Evolutionary conservation across 2,329 filamentous ascomycete species (phyloP).

Genomic region (Magnaporthiopsis incrustans): DNA sequence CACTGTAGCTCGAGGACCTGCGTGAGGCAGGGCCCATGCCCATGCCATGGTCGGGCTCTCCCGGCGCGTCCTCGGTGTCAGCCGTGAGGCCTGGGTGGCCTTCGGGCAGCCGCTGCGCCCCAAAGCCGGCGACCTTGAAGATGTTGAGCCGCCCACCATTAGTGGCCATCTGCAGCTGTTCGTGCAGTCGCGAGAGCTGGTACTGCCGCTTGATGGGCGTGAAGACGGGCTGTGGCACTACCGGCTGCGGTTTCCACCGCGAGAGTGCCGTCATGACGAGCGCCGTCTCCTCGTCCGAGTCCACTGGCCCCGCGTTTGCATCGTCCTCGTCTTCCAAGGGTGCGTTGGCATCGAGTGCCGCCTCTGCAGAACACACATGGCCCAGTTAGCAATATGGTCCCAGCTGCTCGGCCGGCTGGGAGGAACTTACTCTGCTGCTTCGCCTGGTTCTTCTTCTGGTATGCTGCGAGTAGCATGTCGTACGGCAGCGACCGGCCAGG

Average conservation of each 20-base stretch:
- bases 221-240: conserved; percentile 59
- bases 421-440: conserved; percentile 77
- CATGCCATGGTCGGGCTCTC: conserved; percentile 40
- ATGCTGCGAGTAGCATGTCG: conserved; percentile 80
- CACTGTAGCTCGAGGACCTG: conserved; percentile 38
- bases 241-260: conserved; percentile 68
- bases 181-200: conserved; percentile 52
- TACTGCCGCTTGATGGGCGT: conserved; percentile 56
- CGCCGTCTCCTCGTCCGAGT: conserved; percentile 91
- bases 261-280: conserved; percentile 76
- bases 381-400: conserved; percentile 10
- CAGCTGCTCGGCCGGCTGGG: not conserved
- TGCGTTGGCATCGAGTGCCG: conserved; percentile 88
- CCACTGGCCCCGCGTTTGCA: conserved; percentile 69
- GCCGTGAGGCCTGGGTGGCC: conserved; percentile 38
- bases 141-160: conserved; percentile 59
- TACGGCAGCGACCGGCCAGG: conserved; percentile 82
- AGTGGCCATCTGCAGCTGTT: conserved; percentile 58
- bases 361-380: conserved; percentile 49
- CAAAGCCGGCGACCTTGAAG: conserved; percentile 51
- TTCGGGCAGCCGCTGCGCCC: conserved; percentile 45
- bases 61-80: conserved; percentile 46
- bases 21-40: conserved; percentile 26
- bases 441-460: conserved; percentile 97
- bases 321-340: conserved; percentile 82